Base-by-base conservation (phyloP, 352 stramenopile genomes). In the Aphanomyces euteiches region DNA sequence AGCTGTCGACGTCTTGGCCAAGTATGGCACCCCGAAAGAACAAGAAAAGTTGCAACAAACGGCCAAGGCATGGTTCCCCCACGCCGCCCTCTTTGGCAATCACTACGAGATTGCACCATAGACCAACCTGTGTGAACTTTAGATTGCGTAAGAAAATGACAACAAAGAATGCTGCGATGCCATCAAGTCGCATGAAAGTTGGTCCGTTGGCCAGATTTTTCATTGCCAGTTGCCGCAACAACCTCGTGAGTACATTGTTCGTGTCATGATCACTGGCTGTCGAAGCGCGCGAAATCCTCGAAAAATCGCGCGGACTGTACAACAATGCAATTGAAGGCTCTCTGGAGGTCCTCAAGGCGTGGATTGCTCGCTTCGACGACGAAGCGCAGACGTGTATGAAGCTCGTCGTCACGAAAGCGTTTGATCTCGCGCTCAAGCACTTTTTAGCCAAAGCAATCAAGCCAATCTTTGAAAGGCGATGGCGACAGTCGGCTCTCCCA, bases 21-120 rank as follows among this genome's bases (percentile, higher is more conserved):
- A 54, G 40, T 70, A 59, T 57, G 38, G 34, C 7, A 37, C 28
- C 40, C 40, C 21, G 12, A 70, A 70, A 41, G 64, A 70, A 1
- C 47, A 61, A 47, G 54, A 53, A 36, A 34, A 41, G 47, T 70
- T 70, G 47, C 21, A 43, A 48, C 28, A 53, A 37, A 70, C 56
- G 39, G 45, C 50, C 19, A 70, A 70, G 64, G 47, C n/a, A 28
- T 70, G 48, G 64, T 70, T 70, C 47, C 45, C 47, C 34, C 39
- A 70, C 37, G 64, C 64, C 5, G 17, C 15, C 3, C 40, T 54
- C 12, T 70, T 70, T 61, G 64, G 64, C 34, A 70, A 70, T 45
- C 17, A 17, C 12, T 70, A 70, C 45, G 54, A 61, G 43, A 50
- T 50, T 50, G 43, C 43, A n/a, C 43, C 43, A n/a, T 50, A 50